Base-by-base conservation (phyloP, 331 rosid species). In the Telfairia occidentalis region DNA sequence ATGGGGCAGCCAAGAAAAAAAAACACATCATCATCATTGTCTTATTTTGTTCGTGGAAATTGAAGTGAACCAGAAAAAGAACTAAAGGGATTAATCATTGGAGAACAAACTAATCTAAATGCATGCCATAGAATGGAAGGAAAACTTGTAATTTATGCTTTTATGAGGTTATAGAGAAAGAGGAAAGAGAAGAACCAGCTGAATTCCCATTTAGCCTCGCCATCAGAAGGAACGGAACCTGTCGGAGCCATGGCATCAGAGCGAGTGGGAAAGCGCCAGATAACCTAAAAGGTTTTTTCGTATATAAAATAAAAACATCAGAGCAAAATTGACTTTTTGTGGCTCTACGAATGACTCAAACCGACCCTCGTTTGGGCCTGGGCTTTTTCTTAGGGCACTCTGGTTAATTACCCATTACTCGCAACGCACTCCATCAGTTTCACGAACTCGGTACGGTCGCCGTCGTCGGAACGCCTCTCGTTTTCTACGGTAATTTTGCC, bases 161-260 rank as follows among this genome's bases (percentile, higher is more conserved):
- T 26, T 46, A 71, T 46, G 43, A 16, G 18, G 4, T 12, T 28
- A 16, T 24, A 46, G 42, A 46, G 9, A 8, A 7, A 59, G 37
- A 59, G 9, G 26, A 40, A 35, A 75, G 53, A 24, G 35, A 60
- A 30, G 38, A 24, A 87, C 91, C 91, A 87, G 84, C 78, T 79
- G 69, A 87, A 87, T 46, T 85, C 91, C 87, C 84, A 85, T 30
- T 61, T 76, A 28, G 77, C 37, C 71, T 76, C 82, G 16, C 30
- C 79, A 28, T 73, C 83, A 26, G 71, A 38, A 78, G n/a, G 46
- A 38, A 21, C 82, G 40, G 78, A 66, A 69, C 75, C 71, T 67
- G 38, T 46, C 18, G 57, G 75, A 78, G 85, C 80, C 85, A 86
- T 82, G 2, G 71, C 57, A 23, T 23, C 69, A 16, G 18, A 28